phyloP scores from a whole-genome alignment of 2,329 filamentous ascomycete species.

The Phyllosticta citribraziliensis region DNA sequence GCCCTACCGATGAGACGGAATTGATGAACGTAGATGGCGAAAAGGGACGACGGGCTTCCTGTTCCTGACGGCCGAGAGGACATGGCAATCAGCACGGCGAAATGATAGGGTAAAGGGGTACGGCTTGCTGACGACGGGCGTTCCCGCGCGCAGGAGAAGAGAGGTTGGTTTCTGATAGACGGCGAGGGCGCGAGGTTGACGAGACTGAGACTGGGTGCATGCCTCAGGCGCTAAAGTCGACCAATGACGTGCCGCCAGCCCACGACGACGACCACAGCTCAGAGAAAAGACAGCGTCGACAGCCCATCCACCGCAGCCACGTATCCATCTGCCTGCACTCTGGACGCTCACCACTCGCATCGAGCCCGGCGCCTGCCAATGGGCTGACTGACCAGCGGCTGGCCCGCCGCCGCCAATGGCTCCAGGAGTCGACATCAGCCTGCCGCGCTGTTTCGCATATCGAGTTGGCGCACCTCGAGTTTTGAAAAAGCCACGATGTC shows the following conservation, averaged over 20 bases:
- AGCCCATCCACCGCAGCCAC: neutral
- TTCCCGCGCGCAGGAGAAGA: neutral
- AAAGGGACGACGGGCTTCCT: neutral
- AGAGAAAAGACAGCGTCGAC: neutral
- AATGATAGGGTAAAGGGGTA: neutral
- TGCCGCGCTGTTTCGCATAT: neutral
- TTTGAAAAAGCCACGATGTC: conserved; percentile 10
- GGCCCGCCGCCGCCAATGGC: neutral
- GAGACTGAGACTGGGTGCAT: neutral
- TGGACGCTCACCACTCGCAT: neutral
- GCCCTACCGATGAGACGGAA: neutral
- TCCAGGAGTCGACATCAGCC: neutral
- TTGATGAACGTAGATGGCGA: neutral
- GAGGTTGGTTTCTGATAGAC: neutral
- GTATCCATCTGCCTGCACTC: neutral
- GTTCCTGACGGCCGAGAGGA: neutral
- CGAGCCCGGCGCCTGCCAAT: neutral
- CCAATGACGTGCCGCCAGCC: neutral
- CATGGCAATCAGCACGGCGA: neutral
- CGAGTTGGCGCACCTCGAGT: conserved; percentile 3
- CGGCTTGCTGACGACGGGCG: neutral
- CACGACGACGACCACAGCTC: neutral
- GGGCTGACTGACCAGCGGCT: neutral
- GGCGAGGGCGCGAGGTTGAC: neutral
- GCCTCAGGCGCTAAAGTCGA: neutral